Evolutionary conservation across 371 early-diverging fungal species (phyloP).

Genomic region (Mucor lusitanicus): DNA sequence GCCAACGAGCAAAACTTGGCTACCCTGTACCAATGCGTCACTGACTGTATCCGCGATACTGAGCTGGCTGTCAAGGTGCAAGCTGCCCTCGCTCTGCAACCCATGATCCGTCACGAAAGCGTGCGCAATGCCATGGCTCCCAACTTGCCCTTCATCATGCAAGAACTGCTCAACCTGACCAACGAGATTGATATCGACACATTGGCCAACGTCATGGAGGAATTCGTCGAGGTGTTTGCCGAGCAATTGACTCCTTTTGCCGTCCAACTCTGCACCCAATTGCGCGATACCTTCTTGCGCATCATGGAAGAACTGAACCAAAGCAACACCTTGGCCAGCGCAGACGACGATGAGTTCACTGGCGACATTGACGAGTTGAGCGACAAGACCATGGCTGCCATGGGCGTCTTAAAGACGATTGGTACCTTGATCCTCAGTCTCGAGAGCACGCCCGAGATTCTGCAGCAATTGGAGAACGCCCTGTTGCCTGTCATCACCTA

Average conservation of each 20-base stretch:
- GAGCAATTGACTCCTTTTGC: slow-evolving; percentile 91
- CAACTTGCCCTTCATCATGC: slow-evolving; percentile 82
- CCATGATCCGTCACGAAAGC: slow-evolving; percentile 73
- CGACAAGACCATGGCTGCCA: slow-evolving; percentile 89
- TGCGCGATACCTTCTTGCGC: slow-evolving; percentile 83
- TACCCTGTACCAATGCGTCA: slow-evolving; percentile 62
- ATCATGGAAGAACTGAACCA: slow-evolving; percentile 69
- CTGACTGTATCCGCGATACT: slow-evolving; percentile 70
- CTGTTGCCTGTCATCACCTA: slow-evolving; percentile 73
- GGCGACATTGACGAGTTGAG: slow-evolving; percentile 61
- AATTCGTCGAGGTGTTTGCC: slow-evolving; percentile 89
- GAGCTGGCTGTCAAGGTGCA: slow-evolving; percentile 86
- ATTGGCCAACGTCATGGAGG: slow-evolving; percentile 83
- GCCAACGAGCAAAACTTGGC: slow-evolving; percentile 49
- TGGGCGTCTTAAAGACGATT: slow-evolving; percentile 90
- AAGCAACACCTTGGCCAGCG: slow-evolving; percentile 40
- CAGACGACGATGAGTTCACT: slow-evolving; percentile 43
- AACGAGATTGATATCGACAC: slow-evolving; percentile 92
- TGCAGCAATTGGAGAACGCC: slow-evolving; percentile 70
- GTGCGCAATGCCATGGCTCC: slow-evolving; percentile 76
- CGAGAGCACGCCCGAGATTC: slow-evolving; percentile 67
- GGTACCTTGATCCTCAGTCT: slow-evolving; percentile 77
- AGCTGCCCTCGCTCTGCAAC: slow-evolving; percentile 78
- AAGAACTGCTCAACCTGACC: slow-evolving; percentile 77
- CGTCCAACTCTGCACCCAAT: slow-evolving; percentile 80